Base-by-base conservation (phyloP, 2,329 filamentous ascomycete species). In the Colletotrichum tanaceti region DNA sequence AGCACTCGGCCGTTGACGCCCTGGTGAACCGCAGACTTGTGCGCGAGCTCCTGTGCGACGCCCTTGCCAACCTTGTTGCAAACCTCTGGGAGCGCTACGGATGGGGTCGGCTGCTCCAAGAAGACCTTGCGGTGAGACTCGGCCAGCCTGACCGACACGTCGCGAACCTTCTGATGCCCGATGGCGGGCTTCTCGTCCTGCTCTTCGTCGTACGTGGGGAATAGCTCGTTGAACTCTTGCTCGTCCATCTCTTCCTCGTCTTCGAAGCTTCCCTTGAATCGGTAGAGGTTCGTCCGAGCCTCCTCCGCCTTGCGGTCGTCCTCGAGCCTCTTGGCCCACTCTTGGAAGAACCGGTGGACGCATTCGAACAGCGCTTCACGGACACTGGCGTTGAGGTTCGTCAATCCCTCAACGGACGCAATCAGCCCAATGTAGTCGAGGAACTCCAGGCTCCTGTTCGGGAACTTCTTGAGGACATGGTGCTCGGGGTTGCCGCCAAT, bases 311-410 rank as follows among this genome's bases (percentile, higher is more conserved):
- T 89, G 73, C 93, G 91, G 71, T 98, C 94, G 22, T 89, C 84
- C 61, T 91, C 87, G 2, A 97, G 86, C 75, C 91, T 91, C 58
- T 87, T 86, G 73, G 89, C 92, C 94, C 95, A 99, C 58, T 94
- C 86, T 18, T 89, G 81, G 74, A 94, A 97, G 74, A 97, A 90
- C 18, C 82, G 83, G 60, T 92, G 87, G 70, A 98, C 89, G 20
- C 89, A 85, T 72, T 87, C 85, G 63, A 91, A 89, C 1, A 95
- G 78, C 10, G 85, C 78, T 35, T 86, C 82, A 28, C 88, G 85
- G 14, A 84, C 77, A 57, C 78, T 72, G 2, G 74, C 65, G 49
- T 81, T 73, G 58, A 88, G 77, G 69, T 78, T 77, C 46, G 78
- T 72, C 0, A 82, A 62, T 0, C 84, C 84, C 66, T 90, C 84